Conservation (phyloP, 345 rosid species). For the Populus davidiana region DNA sequence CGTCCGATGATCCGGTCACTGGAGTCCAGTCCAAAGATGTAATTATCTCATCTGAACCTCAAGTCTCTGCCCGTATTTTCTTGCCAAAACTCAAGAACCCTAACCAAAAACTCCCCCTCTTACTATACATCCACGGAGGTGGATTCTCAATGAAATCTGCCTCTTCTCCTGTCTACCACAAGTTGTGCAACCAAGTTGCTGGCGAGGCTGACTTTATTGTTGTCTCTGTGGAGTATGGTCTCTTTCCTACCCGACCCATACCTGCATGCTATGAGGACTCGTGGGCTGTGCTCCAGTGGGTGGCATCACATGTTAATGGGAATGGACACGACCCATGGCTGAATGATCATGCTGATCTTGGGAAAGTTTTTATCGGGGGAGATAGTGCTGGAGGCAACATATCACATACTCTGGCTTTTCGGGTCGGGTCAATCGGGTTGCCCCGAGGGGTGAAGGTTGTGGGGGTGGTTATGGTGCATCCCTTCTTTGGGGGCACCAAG, state of each 20-base stretch:
- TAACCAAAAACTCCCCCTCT: constrained; percentile 26
- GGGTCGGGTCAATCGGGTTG: constrained; percentile 29
- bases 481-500: constrained; percentile 44
- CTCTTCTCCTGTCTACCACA: constrained; percentile 28
- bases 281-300: constrained; percentile 51
- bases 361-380: constrained; percentile 32
- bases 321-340: constrained; percentile 41
- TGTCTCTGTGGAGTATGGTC: constrained; percentile 42
- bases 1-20: constrained; percentile 16
- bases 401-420: constrained; percentile 24
- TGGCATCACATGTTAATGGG: constrained; percentile 27
- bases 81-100: constrained; percentile 24
- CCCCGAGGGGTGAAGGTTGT: constrained; percentile 17
- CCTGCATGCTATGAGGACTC: constrained; percentile 48
- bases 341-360: constrained; percentile 28
- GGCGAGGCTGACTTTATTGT: constrained; percentile 27
- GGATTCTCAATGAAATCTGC: constrained; percentile 37
- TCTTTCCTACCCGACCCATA: constrained; percentile 39
- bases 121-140: constrained; percentile 46
- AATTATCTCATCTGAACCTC: constrained; percentile 24
- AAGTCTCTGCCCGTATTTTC: constrained; percentile 40
- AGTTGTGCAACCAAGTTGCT: constrained; percentile 22
- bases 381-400: constrained; percentile 49
- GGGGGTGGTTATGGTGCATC: constrained; percentile 47
- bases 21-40: constrained; percentile 35